Evolutionary conservation across 2,329 filamentous ascomycete species (phyloP).

Genomic region (Clonostachys rhizophaga): DNA sequence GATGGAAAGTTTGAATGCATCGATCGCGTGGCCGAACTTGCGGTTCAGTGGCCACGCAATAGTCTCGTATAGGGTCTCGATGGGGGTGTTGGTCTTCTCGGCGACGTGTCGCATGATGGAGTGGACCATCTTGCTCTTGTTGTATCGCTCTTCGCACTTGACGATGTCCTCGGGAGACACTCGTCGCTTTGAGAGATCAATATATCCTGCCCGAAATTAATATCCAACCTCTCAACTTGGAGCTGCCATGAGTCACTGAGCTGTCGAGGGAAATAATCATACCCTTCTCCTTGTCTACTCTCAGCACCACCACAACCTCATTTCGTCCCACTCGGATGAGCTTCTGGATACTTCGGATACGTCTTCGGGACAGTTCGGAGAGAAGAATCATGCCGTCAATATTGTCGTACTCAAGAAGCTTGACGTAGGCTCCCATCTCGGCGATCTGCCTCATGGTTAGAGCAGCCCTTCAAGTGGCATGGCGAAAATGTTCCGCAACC

Average conservation of each 20-base stretch:
- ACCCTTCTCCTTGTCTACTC: conserved; percentile 99
- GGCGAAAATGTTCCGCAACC: conserved; percentile 15
- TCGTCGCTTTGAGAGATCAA: conserved; percentile 97
- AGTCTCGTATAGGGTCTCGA: conserved; percentile 87
- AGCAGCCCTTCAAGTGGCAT: conserved; percentile 2
- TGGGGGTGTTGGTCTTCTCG: conserved; percentile 92
- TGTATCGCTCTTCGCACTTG: conserved; percentile 98
- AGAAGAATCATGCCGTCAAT: conserved; percentile 99
- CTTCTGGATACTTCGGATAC: conserved; percentile 98
- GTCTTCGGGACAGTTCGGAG: conserved; percentile 93
- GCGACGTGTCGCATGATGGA: conserved; percentile 98
- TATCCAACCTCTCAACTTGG: conserved; percentile 1
- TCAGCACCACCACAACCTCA: conserved; percentile 95
- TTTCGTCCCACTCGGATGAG: conserved; percentile 97
- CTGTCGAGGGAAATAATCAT: conserved; percentile 15
- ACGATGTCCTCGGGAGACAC: conserved; percentile 96
- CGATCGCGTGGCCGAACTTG: conserved; percentile 93
- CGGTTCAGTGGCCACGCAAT: conserved; percentile 98
- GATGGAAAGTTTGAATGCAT: conserved; percentile 98
- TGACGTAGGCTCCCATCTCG: conserved; percentile 99
- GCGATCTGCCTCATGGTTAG: conserved; percentile 63
- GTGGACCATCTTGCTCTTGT: conserved; percentile 99
- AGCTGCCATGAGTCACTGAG: not conserved
- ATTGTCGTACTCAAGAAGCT: conserved; percentile 98
- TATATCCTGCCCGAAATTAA: conserved; percentile 58